Percentiles rank a stretch among this genome's conserved stretches.
These are phyloP conservation scores for Gentiana macrophylla DNA, from an alignment of 257 asterid genomes.

Conservation along the genomic window DNA sequence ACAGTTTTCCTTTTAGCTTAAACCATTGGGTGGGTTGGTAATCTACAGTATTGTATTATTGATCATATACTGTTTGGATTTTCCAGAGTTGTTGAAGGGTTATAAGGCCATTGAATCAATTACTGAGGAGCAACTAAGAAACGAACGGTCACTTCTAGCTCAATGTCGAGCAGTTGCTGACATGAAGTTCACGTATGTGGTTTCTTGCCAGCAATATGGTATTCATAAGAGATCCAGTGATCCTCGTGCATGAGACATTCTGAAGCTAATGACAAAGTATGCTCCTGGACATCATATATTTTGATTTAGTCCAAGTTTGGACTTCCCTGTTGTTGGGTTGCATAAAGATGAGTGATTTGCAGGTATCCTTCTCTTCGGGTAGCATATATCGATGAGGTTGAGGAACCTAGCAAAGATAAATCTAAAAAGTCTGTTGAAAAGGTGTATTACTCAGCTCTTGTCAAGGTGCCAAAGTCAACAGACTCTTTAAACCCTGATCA, in stretches of 20 bases:
- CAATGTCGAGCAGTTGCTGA: constrained; percentile 94
- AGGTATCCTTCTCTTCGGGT: constrained; percentile 98
- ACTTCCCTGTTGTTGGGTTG: constrained; percentile 8
- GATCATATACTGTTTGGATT: constrained; percentile 14
- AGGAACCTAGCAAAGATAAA: constrained; percentile 51
- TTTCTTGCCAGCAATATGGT: constrained; percentile 89
- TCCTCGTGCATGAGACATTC: constrained; percentile 66
- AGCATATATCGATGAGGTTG: constrained; percentile 94
- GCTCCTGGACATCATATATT: constrained; percentile 12
- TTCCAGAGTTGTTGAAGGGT: constrained; percentile 82
- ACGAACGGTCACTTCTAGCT: constrained; percentile 59
- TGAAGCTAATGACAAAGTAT: constrained; percentile 88
- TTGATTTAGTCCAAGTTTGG: constrained; percentile 6
- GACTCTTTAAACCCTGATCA: constrained; percentile 86
- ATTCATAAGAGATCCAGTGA: constrained; percentile 85
- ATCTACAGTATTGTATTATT: constrained; percentile 4
- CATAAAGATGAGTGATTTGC: constrained; percentile 20
- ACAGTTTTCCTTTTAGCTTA: too few species aligned
- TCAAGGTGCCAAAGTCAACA: constrained; percentile 86
- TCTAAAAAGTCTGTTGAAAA: constrained; percentile 54
- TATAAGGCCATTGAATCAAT: constrained; percentile 72
- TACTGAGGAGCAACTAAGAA: constrained; percentile 50
- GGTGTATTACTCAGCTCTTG: constrained; percentile 92
- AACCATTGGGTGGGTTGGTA: too few species aligned
- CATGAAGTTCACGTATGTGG: constrained; percentile 91